Base-by-base conservation (phyloP, 73 alveolate species). In the Effrenium voratum region DNA sequence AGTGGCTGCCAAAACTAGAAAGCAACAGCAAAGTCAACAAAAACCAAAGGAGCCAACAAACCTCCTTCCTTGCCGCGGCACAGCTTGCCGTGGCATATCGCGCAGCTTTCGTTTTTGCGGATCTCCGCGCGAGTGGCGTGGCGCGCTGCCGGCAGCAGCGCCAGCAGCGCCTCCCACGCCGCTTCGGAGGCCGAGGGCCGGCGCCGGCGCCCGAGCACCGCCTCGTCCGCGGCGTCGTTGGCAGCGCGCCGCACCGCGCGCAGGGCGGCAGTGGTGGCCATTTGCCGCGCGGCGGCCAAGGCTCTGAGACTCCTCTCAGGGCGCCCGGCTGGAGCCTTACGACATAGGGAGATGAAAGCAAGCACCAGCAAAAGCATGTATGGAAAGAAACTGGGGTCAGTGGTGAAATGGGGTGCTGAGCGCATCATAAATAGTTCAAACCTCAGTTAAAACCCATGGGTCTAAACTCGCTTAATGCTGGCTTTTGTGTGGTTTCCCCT, bases 61-160 rank as follows among this genome's bases (percentile, higher is more conserved):
- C n/a, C n/a, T n/a, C n/a, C n/a, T n/a, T n/a, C n/a, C n/a, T n/a
- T n/a, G n/a, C n/a, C n/a, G n/a, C n/a, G n/a, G n/a, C n/a, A n/a
- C 38, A 82, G 92, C 92, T 82, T 82, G 75, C 92, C 92, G n/a
- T 82, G 92, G 60, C 92, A 82, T 49, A 82, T 82, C 12, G 92
- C 92, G 49, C 92, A 82, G 49, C 87, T 3, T 45, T 6, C 92
- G 34, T 73, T 73, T 49, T 82, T 82, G 76, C 75, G 92, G 46
- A 82, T 60, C 0, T 82, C 92, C 34, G 46, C 92, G 36, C 92
- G 73, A 82, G 46, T 72, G 36, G 92, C 92, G 34, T 82, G 92
- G 36, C 73, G 40, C 49, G 92, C 92, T 10, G 92, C 75, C 12
- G 92, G 92, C 46, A 82, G 75, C 92, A 82, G 75, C 50, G 46